Conservation (phyloP, 495 filamentous ascomycete genomes). For the Aspergillus bertholletiae region DNA sequence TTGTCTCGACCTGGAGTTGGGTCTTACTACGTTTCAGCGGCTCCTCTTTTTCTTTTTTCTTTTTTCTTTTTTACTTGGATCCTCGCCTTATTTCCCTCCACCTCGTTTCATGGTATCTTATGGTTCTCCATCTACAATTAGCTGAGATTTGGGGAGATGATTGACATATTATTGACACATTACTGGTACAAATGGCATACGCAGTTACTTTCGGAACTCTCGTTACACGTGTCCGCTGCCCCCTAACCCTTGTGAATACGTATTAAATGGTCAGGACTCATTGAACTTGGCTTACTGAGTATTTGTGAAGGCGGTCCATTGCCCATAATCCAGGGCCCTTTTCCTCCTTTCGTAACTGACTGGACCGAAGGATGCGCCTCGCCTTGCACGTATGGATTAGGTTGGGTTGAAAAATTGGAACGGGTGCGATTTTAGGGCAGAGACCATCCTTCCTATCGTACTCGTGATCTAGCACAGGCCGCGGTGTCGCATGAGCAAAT, state of each 20-base stretch:
- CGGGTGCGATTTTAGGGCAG: too few species aligned
- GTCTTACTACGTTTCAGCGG: constrained; percentile 23
- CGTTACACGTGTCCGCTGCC: background rate
- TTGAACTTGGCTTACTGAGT: too few species aligned
- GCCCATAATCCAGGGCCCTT: too few species aligned
- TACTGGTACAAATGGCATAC: constrained; percentile 11
- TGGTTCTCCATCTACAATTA: background rate
- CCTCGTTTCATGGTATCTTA: constrained; percentile 3
- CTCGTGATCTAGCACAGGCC: too few species aligned
- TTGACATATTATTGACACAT: background rate
- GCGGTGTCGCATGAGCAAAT: too few species aligned
- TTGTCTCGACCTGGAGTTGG: constrained; percentile 19
- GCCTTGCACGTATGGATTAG: too few species aligned
- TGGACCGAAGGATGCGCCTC: too few species aligned
- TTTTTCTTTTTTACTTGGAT: too few species aligned
- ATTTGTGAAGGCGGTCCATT: too few species aligned
- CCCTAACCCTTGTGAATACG: background rate
- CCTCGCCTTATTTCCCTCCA: constrained; percentile 13
- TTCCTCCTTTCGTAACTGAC: too few species aligned
- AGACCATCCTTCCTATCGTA: too few species aligned
- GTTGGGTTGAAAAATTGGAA: too few species aligned
- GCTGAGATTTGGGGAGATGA: constrained; percentile 4
- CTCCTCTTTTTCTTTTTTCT: constrained; percentile 27
- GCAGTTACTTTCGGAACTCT: constrained; percentile 3
- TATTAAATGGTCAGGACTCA: background rate